A percentile compares a stretch with the other conserved stretches of the same genome.
phyloP scores from a whole-genome alignment of 768 basidiomycete genomes.

The Mycena maculata region DNA sequence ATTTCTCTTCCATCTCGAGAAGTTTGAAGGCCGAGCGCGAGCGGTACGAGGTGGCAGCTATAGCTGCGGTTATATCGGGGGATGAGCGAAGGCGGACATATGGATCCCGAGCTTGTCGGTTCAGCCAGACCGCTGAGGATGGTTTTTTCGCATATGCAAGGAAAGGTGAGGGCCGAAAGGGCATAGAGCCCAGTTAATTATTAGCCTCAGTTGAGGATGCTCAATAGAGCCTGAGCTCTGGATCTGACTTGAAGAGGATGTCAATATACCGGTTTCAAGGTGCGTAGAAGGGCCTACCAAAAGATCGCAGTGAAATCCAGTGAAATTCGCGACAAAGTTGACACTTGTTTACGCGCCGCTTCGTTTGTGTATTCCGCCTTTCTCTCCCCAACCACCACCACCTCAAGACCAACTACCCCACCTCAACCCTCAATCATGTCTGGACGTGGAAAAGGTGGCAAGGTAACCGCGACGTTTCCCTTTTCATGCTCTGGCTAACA shows the following conservation, averaged over 20 bases:
- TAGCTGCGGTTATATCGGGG: background rate
- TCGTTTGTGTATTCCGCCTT: constrained; percentile 1
- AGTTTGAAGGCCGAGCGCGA: constrained; percentile 95
- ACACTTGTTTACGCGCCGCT: background rate
- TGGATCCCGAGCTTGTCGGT: constrained; percentile 76
- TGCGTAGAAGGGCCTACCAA: too few relatives aligned
- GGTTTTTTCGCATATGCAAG: constrained; percentile 39
- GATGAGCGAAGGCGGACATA: constrained; percentile 61
- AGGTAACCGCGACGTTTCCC: background rate
- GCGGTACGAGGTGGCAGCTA: constrained; percentile 62
- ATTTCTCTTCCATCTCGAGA: constrained; percentile 75
- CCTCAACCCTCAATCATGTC: constrained; percentile 22
- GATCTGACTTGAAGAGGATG: too few relatives aligned
- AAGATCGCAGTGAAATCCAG: too few relatives aligned
- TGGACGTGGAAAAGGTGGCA: constrained; percentile 36
- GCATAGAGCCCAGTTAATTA: constrained; percentile 26
- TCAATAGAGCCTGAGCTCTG: too few relatives aligned
- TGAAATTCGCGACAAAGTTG: too few relatives aligned
- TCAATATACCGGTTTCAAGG: too few relatives aligned
- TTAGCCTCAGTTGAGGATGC: too few relatives aligned
- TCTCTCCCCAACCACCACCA: constrained; percentile 25
- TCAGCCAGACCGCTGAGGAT: constrained; percentile 72
- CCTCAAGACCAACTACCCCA: constrained; percentile 17
- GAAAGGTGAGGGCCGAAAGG: constrained; percentile 35
- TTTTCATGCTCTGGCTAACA: background rate